These are phyloP conservation scores for Talaromyces verruculosus DNA, from an alignment of 2,329 filamentous ascomycete genomes.

Conservation along the genomic window DNA sequence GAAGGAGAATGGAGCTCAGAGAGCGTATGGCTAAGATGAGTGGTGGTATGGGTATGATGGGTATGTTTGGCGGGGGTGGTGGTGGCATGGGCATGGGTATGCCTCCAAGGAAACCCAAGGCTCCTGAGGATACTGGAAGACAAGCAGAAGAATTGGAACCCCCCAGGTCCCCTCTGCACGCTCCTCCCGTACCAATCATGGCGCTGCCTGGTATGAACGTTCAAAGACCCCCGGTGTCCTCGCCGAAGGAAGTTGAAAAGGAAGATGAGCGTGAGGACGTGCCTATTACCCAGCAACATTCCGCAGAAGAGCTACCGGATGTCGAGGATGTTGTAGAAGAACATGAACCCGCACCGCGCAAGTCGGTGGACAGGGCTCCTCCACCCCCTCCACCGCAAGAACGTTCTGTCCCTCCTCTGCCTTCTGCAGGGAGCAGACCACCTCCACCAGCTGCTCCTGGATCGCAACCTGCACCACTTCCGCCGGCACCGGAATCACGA, in stretches of 20 bases:
- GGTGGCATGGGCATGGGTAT: slow-evolving; percentile 47
- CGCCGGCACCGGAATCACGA: slow-evolving; percentile 44
- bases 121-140: slow-evolving; percentile 38
- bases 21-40: slow-evolving; percentile 99
- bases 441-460: slow-evolving; percentile 39
- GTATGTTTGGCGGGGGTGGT: slow-evolving; percentile 80
- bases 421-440: slow-evolving; percentile 41
- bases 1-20: slow-evolving; percentile 80
- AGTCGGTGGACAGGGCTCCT: slow-evolving; percentile 44
- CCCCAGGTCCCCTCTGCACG: slow-evolving; percentile 31
- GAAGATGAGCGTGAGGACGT: slow-evolving; percentile 52
- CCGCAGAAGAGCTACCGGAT: slow-evolving; percentile 53
- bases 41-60: slow-evolving; percentile 93
- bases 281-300: slow-evolving; percentile 44
- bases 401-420: slow-evolving; percentile 47
- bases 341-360: slow-evolving; percentile 34
- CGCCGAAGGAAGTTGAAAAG: slow-evolving; percentile 48
- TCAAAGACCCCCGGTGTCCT: slow-evolving; percentile 51
- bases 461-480: slow-evolving; percentile 37
- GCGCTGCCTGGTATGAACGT: slow-evolving; percentile 68
- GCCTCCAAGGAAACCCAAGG: slow-evolving; percentile 54
- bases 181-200: slow-evolving; percentile 55
- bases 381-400: slow-evolving; percentile 54
- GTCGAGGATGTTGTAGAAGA: slow-evolving; percentile 51
- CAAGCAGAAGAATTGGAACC: slow-evolving; percentile 34